Conservation (phyloP, 805 yeast species). For the Cyberlindnera suaveolens region DNA sequence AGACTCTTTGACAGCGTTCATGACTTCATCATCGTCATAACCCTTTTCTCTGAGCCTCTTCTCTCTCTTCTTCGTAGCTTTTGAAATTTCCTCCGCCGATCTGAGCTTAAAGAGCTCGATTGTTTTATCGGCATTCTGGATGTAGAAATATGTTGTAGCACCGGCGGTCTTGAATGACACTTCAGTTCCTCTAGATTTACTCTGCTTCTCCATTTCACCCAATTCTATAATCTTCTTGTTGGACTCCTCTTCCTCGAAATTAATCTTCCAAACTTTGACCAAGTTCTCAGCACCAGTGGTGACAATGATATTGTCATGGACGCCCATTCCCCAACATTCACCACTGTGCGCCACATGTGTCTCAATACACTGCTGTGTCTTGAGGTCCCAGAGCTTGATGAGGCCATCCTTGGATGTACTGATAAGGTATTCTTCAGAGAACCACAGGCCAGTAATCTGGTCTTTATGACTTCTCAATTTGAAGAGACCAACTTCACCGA, state of each 20-base stretch:
- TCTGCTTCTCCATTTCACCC: conserved; percentile 70
- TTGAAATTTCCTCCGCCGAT: conserved; percentile 66
- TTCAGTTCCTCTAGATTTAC: conserved; percentile 63
- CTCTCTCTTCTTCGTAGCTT: conserved; percentile 70
- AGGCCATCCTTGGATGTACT: conserved; percentile 86
- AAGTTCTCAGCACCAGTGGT: conserved; percentile 82
- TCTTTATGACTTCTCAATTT: conserved; percentile 87
- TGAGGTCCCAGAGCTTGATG: conserved; percentile 89
- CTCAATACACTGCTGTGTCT: conserved; percentile 83
- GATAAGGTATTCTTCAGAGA: conserved; percentile 55
- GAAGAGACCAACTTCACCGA: conserved; percentile 83
- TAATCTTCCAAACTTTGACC: conserved; percentile 76
- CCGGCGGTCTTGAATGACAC: conserved; percentile 42
- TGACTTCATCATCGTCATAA: conserved; percentile 50
- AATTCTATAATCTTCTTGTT: conserved; percentile 49
- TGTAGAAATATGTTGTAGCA: conserved; percentile 43
- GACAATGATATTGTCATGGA: conserved; percentile 38
- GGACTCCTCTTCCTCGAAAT: conserved; percentile 35
- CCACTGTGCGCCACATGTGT: conserved; percentile 91
- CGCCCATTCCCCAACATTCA: conserved; percentile 84
- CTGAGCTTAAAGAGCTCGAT: conserved; percentile 77
- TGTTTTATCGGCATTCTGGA: conserved; percentile 77
- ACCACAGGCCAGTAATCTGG: conserved; percentile 70
- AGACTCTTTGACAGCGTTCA: conserved; percentile 39
- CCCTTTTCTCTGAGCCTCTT: conserved; percentile 76